Evolutionary conservation across 2,329 filamentous ascomycete species (phyloP), one percentile per base, ranked within the genome.

Genomic region (Botrytis squamosa): DNA sequence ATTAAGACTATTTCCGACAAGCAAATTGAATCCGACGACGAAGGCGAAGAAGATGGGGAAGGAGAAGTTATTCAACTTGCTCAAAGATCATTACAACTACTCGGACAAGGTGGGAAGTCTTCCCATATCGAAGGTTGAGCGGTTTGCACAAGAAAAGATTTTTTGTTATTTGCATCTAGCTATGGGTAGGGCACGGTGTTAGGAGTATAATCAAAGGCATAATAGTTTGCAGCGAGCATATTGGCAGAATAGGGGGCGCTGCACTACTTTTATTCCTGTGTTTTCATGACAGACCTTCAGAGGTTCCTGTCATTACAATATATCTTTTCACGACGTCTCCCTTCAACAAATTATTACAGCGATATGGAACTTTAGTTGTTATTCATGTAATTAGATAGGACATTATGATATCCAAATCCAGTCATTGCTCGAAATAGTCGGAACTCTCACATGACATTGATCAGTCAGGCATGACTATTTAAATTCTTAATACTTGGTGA

Each of bases 61-160:
- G 93, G 92, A 73, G 95, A 98, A 82, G 95, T 98, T 63, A 93
- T 98, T 76, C 94, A 91, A 77, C 88, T 99, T 78, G 95, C 96
- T 38, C 92, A 95, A 80, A 89, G 94, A 78, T 98, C 94, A 82
- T 87, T 98, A 59, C 95, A 98, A 83, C 87, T 97, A 5, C 85
- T 97, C 49, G 93, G 92, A 69, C 92, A 93, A 82, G 90, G 87
- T 79, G 90, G 92, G 46, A 95, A 95, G 83, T 88, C 85, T 74
- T 87, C 91, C 66, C 91, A 97, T 77, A 93, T 96, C 76, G 94
- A 97, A 83, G 93, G 92, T 59, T 96, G 77, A 85, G 44, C 49
- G 73, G 75, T 63, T 57, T 74, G 60, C 64, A 70, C 44, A 74
- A 75, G 80, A 77, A 77, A 79, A 75, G 71, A 78, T 79, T 79